Evolutionary conservation across 116 monocot species (phyloP), one percentile per base, ranked within the genome.

Genomic region (Zostera marina): DNA sequence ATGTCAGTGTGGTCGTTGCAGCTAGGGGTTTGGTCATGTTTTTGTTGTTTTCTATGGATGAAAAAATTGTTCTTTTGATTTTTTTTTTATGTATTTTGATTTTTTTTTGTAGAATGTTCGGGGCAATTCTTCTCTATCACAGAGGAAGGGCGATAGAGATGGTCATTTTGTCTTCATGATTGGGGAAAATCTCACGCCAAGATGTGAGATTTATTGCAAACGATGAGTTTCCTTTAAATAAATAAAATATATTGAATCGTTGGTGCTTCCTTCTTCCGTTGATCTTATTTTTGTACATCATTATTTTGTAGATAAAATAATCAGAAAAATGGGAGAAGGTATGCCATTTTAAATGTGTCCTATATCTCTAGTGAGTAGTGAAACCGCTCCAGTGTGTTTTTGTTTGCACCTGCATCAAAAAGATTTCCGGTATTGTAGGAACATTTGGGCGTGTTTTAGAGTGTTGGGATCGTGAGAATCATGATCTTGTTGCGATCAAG

Each of bases 391-490:
- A 32, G 32, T 0, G 13, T 70, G 70, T 56, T 56, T 63, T 69
- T 46, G 45, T 13, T 16, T 70, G 53, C 63, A 14, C 43, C 11
- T 40, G 46, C 63, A 42, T 70, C 63, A 70, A 58, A 42, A 56
- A 64, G 48, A 32, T 49, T 58, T 32, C 62, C 64, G 24, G 63
- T 56, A 53, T 56, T 88, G 66, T 68, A 93, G 93, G 93, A 59
- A 93, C 93, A 52, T 93, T 93, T 79, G 93, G 88, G 40, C 96
- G 85, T 67, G 96, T 96, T 76, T 76, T 96, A 68, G 85, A 96
- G 65, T 96, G 96, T 63, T 88, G 96, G 96, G 96, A 96, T 58
- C 82, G 85, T 70, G 89, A 88, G 53, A 63, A 71, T 56, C 77
- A 73, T 13, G 85, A 96, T 63, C 77, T 62, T 74, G 96, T 96